Conservation (phyloP, 805 yeast genomes). For the Yarrowia keelungensis region DNA sequence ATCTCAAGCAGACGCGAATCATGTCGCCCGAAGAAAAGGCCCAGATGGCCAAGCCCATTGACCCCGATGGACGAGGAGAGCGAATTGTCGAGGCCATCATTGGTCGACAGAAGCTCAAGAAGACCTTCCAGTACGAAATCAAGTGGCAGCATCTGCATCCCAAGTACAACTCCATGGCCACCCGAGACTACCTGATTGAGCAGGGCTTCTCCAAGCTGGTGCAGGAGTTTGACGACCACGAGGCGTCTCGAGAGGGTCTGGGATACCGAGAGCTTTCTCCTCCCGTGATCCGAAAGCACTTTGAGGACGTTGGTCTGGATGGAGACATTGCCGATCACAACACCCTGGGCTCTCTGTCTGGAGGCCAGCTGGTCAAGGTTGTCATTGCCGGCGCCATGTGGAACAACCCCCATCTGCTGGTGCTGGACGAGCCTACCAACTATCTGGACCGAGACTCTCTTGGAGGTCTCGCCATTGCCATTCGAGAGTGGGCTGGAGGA, state of each 20-base stretch:
- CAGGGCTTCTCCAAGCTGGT: slow-evolving; percentile 89
- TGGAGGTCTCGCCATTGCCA: slow-evolving; percentile 97
- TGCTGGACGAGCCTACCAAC: slow-evolving; percentile 97
- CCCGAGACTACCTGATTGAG: slow-evolving; percentile 79
- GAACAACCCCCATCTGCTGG: slow-evolving; percentile 97
- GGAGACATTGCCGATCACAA: slow-evolving; percentile 99
- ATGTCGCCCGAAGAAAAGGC: slow-evolving; percentile 78
- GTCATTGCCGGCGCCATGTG: slow-evolving; percentile 99
- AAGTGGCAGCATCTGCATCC: slow-evolving; percentile 95
- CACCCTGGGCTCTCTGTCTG: slow-evolving; percentile 93
- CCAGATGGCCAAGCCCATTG: slow-evolving; percentile 78
- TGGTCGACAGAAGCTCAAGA: slow-evolving; percentile 96
- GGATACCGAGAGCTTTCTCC: slow-evolving; percentile 96
- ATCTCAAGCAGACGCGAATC: slow-evolving; percentile 90
- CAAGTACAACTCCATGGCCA: slow-evolving; percentile 90
- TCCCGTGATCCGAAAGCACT: slow-evolving; percentile 91
- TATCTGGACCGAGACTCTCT: slow-evolving; percentile 97
- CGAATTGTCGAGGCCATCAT: slow-evolving; percentile 92
- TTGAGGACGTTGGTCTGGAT: slow-evolving; percentile 95
- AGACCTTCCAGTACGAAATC: slow-evolving; percentile 94
- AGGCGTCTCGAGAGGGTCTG: slow-evolving; percentile 98
- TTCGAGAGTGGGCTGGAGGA: slow-evolving; percentile 98
- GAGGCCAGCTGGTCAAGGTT: slow-evolving; percentile 97
- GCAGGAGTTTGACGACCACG: slow-evolving; percentile 97
- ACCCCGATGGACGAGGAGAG: slow-evolving; percentile 86